Percentiles rank a stretch among this genome's conserved stretches.
phyloP scores from a whole-genome alignment of 2,329 filamentous ascomycete genomes.

The Diaporthe citriasiana region DNA sequence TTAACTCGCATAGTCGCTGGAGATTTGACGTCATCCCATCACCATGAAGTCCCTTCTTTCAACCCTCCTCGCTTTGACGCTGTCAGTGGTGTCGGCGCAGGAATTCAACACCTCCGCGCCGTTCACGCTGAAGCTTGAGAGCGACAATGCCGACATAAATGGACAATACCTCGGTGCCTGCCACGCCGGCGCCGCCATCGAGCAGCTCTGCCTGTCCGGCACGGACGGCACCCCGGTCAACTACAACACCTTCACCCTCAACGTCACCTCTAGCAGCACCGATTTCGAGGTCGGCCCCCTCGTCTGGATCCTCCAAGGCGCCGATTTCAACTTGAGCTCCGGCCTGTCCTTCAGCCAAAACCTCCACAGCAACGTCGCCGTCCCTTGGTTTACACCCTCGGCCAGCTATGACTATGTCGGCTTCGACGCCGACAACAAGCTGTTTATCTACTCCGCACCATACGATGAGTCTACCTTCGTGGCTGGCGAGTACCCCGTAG shows the following conservation, averaged over 20 bases:
- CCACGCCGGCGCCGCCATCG: conserved; percentile 53
- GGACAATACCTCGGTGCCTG: conserved; percentile 53
- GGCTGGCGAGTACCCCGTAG: conserved; percentile 43
- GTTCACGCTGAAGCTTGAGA: conserved; percentile 52
- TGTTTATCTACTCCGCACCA: conserved; percentile 48
- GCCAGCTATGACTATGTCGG: conserved; percentile 44
- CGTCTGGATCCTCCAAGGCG: conserved; percentile 49
- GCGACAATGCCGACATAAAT: conserved; percentile 47
- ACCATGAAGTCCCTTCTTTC: conserved; percentile 49
- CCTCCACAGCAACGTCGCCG: conserved; percentile 50
- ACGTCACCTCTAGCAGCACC: conserved; percentile 47
- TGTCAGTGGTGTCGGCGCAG: conserved; percentile 50
- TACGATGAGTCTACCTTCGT: conserved; percentile 49
- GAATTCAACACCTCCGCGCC: conserved; percentile 49
- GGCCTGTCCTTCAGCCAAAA: conserved; percentile 46
- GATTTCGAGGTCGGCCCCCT: conserved; percentile 47
- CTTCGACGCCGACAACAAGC: conserved; percentile 49
- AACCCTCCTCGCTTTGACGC: conserved; percentile 48
- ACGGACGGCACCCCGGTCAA: conserved; percentile 41
- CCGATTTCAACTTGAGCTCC: conserved; percentile 40
- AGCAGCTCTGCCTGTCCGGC: conserved; percentile 50
- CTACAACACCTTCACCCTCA: conserved; percentile 52
- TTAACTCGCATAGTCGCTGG: not conserved
- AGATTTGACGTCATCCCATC: conserved; percentile 34
- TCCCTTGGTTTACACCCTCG: conserved; percentile 48